These are phyloP conservation scores for Rhynchospora pubera DNA, from an alignment of 176 grass and related monocot genomes.

Conservation along the genomic window DNA sequence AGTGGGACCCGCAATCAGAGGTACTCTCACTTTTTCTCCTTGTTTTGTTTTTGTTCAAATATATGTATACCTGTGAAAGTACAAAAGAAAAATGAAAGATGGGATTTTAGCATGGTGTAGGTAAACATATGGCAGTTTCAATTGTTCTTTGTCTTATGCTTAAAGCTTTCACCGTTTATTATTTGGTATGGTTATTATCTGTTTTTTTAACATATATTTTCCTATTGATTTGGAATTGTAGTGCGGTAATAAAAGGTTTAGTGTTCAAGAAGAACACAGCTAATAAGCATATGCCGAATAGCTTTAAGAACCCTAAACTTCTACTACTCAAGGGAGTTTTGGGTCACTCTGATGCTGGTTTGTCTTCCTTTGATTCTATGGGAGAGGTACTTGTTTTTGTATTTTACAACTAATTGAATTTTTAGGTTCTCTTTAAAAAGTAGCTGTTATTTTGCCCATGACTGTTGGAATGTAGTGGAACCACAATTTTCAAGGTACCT, in stretches of 20 bases:
- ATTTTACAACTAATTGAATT: not conserved
- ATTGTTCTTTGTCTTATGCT: not conserved
- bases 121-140: not conserved
- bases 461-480: not conserved
- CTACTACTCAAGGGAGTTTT: conserved; percentile 74
- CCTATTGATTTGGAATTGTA: conserved; percentile 38
- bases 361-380: conserved; percentile 87
- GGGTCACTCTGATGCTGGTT: conserved; percentile 66
- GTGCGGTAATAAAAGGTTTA: conserved; percentile 87
- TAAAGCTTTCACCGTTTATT: no score
- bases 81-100: not conserved
- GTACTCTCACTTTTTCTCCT: conserved; percentile 26
- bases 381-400: conserved; percentile 42
- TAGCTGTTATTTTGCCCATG: not conserved
- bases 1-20: conserved; percentile 67
- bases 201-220: conserved; percentile 17
- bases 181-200: not conserved
- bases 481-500: not conserved
- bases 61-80: not conserved
- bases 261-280: conserved; percentile 94
- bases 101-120: not conserved
- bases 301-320: conserved; percentile 73
- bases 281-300: conserved; percentile 90
- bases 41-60: conserved; percentile 2
- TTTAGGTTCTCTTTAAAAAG: conserved; percentile 2